Evolutionary conservation across 495 filamentous ascomycete genomes (phyloP).

Genomic region (Aspergillus biplanus): DNA sequence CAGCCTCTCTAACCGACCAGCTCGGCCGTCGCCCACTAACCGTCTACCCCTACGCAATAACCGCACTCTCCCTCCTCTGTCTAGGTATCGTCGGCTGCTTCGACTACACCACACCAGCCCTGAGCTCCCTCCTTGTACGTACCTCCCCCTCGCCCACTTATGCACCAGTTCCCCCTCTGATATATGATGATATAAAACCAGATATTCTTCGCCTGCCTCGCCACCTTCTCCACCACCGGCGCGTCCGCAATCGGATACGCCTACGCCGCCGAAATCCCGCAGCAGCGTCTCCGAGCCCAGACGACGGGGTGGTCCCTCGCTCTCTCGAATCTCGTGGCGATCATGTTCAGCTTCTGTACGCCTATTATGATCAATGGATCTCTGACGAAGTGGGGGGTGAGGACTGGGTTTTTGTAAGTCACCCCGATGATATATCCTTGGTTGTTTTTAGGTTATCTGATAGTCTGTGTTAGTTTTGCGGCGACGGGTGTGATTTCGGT

Average conservation of each 20-base stretch:
- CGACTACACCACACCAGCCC: slow-evolving; percentile 36
- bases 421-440: no score
- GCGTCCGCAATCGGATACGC: slow-evolving; percentile 48
- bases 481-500: slow-evolving; percentile 34
- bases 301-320: slow-evolving; percentile 45
- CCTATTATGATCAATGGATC: slow-evolving; percentile 45
- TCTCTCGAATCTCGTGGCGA: slow-evolving; percentile 39
- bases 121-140: slow-evolving; percentile 22
- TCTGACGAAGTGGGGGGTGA: slow-evolving; percentile 40
- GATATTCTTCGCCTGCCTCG: slow-evolving; percentile 41
- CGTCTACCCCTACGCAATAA: slow-evolving; percentile 42
- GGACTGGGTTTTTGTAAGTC: slow-evolving; percentile 47
- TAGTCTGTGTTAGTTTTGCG: slow-evolving; percentile 38
- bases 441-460: no score
- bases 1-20: slow-evolving; percentile 35
- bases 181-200: slow-evolving; percentile 4
- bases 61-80: slow-evolving; percentile 38
- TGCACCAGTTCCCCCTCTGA: no score
- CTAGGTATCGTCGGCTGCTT: slow-evolving; percentile 48
- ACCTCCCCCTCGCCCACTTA: no score
- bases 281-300: slow-evolving; percentile 43
- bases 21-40: slow-evolving; percentile 45
- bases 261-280: slow-evolving; percentile 43
- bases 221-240: slow-evolving; percentile 45
- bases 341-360: slow-evolving; percentile 50